Base-by-base conservation (phyloP, 1,139 yeast genomes). In the Pichia cactophila region DNA sequence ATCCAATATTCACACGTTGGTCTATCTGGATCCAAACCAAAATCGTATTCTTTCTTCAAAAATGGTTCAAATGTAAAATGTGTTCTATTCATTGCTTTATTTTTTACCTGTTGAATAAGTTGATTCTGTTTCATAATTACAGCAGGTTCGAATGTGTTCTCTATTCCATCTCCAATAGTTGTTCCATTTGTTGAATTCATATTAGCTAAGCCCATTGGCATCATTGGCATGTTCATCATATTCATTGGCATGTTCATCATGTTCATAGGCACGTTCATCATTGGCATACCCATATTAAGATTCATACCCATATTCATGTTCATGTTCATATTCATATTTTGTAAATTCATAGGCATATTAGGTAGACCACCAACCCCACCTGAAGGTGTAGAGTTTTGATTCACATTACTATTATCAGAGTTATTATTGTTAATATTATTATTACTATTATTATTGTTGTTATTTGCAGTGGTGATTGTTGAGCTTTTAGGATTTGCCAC, bases 1-100 rank as follows among this genome's bases (percentile, higher is more conserved):
- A 79, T 73, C 63, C 72, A 92, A 61, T 75, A 83, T 53, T 86
- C 86, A 63, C 98, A 90, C 3, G 86, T 78, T 11, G 97, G 97
- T 53, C 97, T 74, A 61, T 86, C 92, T 1, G 97, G 96, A 63
- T 89, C 88, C 41, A 88, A 72, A 0, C 95, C 90, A 59, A 90
- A 83, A 56, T 86, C 80, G 67, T 77, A 87, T 63, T 90, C 97
- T 53, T 78, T 78, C 57, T 87, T 74, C 46, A 92, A 74, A 60
- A 87, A 88, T 23, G 86, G 83, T 61, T 90, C 97, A 62, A 90
- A 90, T 63, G 8, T 20, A 20, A 54, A 54, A 26, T 49, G 54
- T 17, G 44, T 37, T 16, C 57, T 16, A 9, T 42, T 50, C 12
- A 33, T 26, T 10, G 50, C 47, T 29, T 54, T 54, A 8, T 41